Conservation (phyloP, 768 basidiomycete genomes). For the Mycena floridula region DNA sequence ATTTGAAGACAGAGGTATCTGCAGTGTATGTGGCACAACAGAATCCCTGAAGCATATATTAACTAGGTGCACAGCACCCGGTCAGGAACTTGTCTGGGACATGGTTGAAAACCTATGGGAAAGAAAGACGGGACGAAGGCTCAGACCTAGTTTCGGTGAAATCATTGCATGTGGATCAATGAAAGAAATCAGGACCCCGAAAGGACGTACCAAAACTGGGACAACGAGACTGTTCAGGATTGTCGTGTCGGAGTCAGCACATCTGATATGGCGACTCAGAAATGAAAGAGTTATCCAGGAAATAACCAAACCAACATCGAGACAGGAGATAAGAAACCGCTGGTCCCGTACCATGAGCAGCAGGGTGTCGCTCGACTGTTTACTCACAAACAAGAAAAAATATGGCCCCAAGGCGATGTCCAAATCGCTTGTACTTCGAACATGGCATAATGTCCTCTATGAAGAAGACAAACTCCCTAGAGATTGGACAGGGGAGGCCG, state of each 20-base stretch:
- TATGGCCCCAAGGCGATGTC: not conserved
- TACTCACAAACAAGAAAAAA: constrained; percentile 1
- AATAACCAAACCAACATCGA: not conserved
- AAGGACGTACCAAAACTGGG: constrained; percentile 1
- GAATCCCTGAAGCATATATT: constrained; percentile 26
- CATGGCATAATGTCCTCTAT: not conserved
- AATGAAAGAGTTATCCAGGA: constrained; percentile 19
- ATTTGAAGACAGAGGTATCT: constrained; percentile 3
- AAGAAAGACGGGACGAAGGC: constrained; percentile 7
- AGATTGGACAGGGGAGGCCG: not conserved
- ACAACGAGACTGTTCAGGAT: constrained; percentile 15
- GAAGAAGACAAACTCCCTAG: not conserved
- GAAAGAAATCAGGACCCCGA: not conserved
- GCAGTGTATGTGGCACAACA: constrained; percentile 7
- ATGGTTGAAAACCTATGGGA: constrained; percentile 11
- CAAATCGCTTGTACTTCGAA: not conserved
- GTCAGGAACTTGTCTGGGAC: constrained; percentile 18
- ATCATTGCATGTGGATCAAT: constrained; percentile 13
- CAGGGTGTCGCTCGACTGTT: constrained; percentile 12
- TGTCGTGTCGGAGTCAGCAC: constrained; percentile 19
- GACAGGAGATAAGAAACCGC: constrained; percentile 6
- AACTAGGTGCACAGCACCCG: constrained; percentile 15
- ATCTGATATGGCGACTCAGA: constrained; percentile 25
- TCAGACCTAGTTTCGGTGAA: constrained; percentile 5
- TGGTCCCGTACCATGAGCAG: constrained; percentile 11